Conservation (phyloP, 2,329 filamentous ascomycete species). For the Ascochyta viciae-villosae region DNA sequence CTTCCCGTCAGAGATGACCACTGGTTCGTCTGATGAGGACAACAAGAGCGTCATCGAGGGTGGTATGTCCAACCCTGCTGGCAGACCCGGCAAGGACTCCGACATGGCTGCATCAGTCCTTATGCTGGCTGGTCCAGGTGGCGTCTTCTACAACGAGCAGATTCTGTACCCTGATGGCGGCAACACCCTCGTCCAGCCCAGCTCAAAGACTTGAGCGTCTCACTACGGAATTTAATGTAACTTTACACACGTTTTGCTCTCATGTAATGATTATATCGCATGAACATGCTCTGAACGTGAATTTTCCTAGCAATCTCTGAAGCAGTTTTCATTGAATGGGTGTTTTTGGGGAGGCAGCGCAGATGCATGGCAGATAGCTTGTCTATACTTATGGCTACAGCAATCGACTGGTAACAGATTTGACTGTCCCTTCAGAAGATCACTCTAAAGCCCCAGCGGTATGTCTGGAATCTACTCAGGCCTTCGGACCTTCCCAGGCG, state of each 20-base stretch:
- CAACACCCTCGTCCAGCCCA: slow-evolving; percentile 23
- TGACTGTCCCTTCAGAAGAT: no score
- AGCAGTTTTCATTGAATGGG: no score
- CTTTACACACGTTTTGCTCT: not conserved
- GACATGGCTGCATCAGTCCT: slow-evolving; percentile 59
- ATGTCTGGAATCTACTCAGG: no score
- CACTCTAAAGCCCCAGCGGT: no score
- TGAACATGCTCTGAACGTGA: not conserved
- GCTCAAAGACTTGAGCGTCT: slow-evolving; percentile 16
- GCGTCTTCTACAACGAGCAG: slow-evolving; percentile 62
- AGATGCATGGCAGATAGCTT: no score
- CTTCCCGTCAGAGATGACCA: slow-evolving; percentile 59
- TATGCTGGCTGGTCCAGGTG: slow-evolving; percentile 59
- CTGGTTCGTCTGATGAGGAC: slow-evolving; percentile 53
- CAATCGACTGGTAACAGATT: no score
- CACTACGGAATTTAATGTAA: not conserved
- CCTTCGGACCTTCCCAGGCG: no score
- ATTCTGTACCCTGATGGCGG: slow-evolving; percentile 60
- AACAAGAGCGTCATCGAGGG: slow-evolving; percentile 57
- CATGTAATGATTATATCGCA: not conserved
- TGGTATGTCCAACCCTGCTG: slow-evolving; percentile 54
- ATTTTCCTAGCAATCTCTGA: no score
- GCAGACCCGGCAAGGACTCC: slow-evolving; percentile 44
- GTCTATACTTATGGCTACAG: no score
- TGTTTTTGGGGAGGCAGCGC: no score